phyloP scores from a whole-genome alignment of 257 asterid species.

The Fraxinus americana region DNA sequence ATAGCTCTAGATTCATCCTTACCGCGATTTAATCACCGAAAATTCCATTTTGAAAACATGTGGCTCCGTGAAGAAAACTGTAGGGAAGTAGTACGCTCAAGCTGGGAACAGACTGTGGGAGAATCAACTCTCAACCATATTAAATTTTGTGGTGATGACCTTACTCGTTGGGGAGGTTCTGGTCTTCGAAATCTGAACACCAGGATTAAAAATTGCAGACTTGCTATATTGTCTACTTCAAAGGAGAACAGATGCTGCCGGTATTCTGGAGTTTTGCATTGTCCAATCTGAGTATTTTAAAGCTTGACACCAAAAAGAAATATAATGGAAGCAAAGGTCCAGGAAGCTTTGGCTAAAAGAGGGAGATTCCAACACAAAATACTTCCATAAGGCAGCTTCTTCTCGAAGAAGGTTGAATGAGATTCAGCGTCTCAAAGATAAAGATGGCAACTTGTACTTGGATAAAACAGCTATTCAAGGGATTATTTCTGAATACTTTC shows the following conservation, averaged over 20 bases:
- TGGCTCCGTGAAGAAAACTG: not conserved
- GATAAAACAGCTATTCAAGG: too few species aligned
- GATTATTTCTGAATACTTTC: too few species aligned
- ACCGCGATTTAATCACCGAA: too few species aligned
- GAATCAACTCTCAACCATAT: not conserved
- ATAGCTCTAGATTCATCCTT: too few species aligned
- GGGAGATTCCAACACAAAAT: too few species aligned
- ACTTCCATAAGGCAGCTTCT: too few species aligned
- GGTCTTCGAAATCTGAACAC: not conserved
- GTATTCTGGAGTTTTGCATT: not conserved
- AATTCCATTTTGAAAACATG: not conserved
- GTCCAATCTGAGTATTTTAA: not conserved
- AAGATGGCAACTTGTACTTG: too few species aligned
- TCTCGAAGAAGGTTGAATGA: too few species aligned
- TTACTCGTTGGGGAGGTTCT: not conserved
- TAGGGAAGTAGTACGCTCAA: not conserved
- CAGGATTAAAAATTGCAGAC: too few species aligned
- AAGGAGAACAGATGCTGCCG: not conserved
- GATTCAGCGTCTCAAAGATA: too few species aligned
- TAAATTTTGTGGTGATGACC: not conserved
- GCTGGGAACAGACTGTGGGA: not conserved
- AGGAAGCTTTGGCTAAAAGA: not conserved
- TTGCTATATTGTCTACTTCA: too few species aligned
- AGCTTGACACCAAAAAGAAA: not conserved
- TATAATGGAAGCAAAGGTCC: not conserved